These are phyloP conservation scores for Phytopythium vexans DNA, from an alignment of 352 stramenopile species.

Conservation along the genomic window DNA sequence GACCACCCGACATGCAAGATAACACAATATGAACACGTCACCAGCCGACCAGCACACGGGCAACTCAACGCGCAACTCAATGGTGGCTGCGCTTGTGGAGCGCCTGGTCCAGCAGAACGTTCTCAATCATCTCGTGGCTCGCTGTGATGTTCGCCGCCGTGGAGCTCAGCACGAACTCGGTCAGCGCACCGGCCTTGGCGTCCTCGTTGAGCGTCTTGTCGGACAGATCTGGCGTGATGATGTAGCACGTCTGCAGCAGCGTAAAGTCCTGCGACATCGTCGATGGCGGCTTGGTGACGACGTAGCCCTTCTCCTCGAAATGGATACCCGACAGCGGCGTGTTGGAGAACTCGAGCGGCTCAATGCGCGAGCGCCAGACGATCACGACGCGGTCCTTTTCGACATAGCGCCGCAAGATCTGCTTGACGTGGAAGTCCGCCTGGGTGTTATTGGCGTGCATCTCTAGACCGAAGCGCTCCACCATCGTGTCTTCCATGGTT, in stretches of 20 bases:
- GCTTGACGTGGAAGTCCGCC: constrained; percentile 48
- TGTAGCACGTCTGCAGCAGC: constrained; percentile 46
- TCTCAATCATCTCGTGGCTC: constrained; percentile 52
- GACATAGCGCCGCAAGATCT: constrained; percentile 59
- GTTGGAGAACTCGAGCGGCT: constrained; percentile 41
- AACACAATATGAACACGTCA: background rate
- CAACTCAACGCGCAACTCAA: background rate
- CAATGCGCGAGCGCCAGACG: constrained; percentile 50
- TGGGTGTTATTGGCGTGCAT: constrained; percentile 42
- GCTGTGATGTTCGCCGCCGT: constrained; percentile 26
- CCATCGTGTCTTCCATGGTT: constrained; percentile 46
- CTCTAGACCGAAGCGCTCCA: constrained; percentile 62
- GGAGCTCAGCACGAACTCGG: constrained; percentile 38
- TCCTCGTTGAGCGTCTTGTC: constrained; percentile 20
- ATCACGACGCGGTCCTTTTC: constrained; percentile 58
- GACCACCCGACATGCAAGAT: background rate
- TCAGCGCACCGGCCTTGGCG: constrained; percentile 27
- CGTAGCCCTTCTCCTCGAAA: constrained; percentile 54
- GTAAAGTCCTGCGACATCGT: constrained; percentile 22
- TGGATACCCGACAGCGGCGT: constrained; percentile 27
- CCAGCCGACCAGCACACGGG: background rate
- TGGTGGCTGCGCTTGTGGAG: constrained; percentile 1
- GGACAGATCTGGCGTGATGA: constrained; percentile 40
- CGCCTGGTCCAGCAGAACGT: constrained; percentile 29
- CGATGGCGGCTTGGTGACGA: constrained; percentile 45